Evolutionary conservation across 1,284 basidiomycete genomes (phyloP).

Genomic region (Phellopilus nigrolimitatus): DNA sequence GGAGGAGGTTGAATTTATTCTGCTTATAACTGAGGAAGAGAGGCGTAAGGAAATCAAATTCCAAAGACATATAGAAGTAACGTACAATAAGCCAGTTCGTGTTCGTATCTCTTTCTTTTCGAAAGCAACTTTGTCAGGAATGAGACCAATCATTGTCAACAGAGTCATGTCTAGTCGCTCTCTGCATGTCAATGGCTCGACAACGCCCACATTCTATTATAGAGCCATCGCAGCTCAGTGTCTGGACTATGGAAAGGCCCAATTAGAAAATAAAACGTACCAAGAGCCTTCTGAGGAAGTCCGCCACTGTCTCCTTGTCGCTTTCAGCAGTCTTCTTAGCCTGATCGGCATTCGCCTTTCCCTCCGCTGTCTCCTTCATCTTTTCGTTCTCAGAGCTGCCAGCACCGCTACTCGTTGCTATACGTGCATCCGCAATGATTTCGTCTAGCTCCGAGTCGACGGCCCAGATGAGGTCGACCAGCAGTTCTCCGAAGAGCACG

Average conservation of each 20-base stretch:
- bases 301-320: slow-evolving; percentile 57
- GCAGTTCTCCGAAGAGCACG: slow-evolving; percentile 53
- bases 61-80: slow-evolving; percentile 23
- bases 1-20: slow-evolving; percentile 95
- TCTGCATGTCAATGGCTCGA: slow-evolving; percentile 56
- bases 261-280: slow-evolving; percentile 39
- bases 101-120: slow-evolving; percentile 75
- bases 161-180: slow-evolving; percentile 68
- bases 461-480: slow-evolving; percentile 78
- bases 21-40: slow-evolving; percentile 81
- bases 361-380: slow-evolving; percentile 20
- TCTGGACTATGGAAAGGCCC: neutral
- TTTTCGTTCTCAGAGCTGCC: slow-evolving; percentile 15
- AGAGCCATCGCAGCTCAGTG: slow-evolving; percentile 7
- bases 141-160: slow-evolving; percentile 56
- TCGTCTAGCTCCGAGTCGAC: slow-evolving; percentile 74
- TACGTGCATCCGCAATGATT: slow-evolving; percentile 50
- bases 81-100: slow-evolving; percentile 76
- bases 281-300: slow-evolving; percentile 57
- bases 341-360: slow-evolving; percentile 26
- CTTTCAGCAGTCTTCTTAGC: slow-evolving; percentile 42
- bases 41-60: slow-evolving; percentile 11
- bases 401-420: slow-evolving; percentile 24
- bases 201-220: slow-evolving; percentile 45
- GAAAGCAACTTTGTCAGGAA: slow-evolving; percentile 55